Conservation (phyloP, 1,284 basidiomycete genomes). For the Schizophyllum amplum region DNA sequence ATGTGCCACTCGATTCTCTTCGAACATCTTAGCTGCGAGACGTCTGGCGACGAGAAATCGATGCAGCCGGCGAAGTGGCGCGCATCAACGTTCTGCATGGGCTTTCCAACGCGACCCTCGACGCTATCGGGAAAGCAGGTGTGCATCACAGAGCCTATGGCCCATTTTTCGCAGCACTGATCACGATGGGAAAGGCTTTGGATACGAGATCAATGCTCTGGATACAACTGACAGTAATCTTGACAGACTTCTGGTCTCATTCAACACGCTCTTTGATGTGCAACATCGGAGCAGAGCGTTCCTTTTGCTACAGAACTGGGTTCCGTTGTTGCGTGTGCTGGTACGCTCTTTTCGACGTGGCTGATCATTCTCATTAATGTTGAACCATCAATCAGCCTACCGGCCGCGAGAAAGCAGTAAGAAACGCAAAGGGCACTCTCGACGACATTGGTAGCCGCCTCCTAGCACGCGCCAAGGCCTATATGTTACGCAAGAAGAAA, state of each 20-base stretch:
- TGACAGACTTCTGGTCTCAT: slow-evolving; percentile 1
- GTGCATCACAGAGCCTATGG: background rate
- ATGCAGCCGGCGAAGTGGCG: background rate
- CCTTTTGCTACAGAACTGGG: background rate
- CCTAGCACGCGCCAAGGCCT: background rate
- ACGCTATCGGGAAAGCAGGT: slow-evolving; percentile 10
- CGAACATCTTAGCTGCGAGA: slow-evolving; percentile 7
- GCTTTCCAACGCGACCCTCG: slow-evolving; percentile 6
- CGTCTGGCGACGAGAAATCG: slow-evolving; percentile 2
- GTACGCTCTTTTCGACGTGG: background rate
- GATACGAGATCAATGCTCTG: slow-evolving; percentile 7
- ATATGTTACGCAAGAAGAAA: background rate
- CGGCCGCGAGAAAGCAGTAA: background rate
- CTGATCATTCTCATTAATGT: background rate
- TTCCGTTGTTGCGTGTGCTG: background rate
- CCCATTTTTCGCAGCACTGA: background rate
- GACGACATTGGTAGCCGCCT: background rate
- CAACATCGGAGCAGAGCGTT: background rate
- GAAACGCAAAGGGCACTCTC: background rate
- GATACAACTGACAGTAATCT: background rate
- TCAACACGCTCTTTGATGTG: slow-evolving; percentile 2
- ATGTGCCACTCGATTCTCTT: background rate
- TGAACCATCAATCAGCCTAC: background rate
- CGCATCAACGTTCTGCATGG: slow-evolving; percentile 5
- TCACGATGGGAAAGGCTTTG: slow-evolving; percentile 5